Evolutionary conservation across 2,329 filamentous ascomycete species (phyloP).

Genomic region (Fusarium anthophilum): DNA sequence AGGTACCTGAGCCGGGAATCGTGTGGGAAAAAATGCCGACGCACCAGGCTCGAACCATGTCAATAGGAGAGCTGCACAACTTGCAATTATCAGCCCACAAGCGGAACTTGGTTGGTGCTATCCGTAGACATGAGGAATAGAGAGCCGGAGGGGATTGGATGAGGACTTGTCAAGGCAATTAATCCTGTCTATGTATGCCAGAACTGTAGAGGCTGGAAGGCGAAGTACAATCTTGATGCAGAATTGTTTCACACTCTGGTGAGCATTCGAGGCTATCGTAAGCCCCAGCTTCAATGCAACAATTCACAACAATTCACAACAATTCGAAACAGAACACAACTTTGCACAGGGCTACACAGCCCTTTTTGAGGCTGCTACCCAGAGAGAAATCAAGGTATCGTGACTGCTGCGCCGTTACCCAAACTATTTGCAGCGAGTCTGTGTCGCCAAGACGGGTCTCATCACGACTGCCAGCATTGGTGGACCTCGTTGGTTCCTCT

Average conservation of each 20-base stretch:
- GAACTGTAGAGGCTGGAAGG: not conserved
- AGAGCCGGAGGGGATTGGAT: not conserved
- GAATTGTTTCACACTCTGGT: conserved; percentile 6
- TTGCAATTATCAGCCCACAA: conserved; percentile 30
- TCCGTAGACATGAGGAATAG: not conserved
- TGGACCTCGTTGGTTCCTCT: conserved; percentile 28
- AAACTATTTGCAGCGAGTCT: conserved; percentile 30
- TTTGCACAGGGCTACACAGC: conserved; percentile 31
- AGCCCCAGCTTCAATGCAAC: conserved; percentile 14
- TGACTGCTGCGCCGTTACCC: conserved; percentile 34
- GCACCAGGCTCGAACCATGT: conserved; percentile 33
- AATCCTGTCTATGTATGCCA: not conserved
- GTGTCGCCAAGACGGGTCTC: conserved; percentile 39
- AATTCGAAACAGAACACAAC: conserved; percentile 25
- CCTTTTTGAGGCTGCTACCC: not conserved
- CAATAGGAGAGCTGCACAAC: conserved; percentile 8
- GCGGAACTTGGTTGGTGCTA: conserved; percentile 6
- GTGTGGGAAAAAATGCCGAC: conserved; percentile 5
- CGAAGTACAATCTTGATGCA: not conserved
- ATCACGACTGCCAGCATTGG: conserved; percentile 36
- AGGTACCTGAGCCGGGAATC: conserved; percentile 16
- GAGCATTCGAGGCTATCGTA: not conserved
- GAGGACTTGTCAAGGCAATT: not conserved
- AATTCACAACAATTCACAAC: conserved; percentile 23
- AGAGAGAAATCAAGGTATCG: conserved; percentile 16